Percentiles rank a stretch among this genome's conserved stretches.
Conservation (phyloP, 1,139 yeast genomes). For the Kodamaea alishanica region DNA sequence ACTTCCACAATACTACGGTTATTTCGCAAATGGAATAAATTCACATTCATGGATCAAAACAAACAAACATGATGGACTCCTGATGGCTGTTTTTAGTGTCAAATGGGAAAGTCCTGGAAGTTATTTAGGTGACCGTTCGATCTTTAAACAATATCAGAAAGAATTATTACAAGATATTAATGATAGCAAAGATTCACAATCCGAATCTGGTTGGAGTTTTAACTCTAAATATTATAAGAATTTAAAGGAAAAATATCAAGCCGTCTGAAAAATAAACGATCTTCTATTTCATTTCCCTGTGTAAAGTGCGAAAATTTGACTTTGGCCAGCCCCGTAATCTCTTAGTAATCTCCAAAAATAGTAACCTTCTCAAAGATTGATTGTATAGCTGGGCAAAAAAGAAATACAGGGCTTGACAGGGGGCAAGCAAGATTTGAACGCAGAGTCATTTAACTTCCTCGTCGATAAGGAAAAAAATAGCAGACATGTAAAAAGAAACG, state of each 20-base stretch:
- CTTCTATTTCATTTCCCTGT: not conserved
- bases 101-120: constrained; percentile 43
- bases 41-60: constrained; percentile 63
- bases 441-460: too few species aligned
- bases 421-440: too few species aligned
- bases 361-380: not conserved
- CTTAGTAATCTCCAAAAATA: not conserved
- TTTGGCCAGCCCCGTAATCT: not conserved
- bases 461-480: too few species aligned
- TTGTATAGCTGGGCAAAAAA: too few species aligned
- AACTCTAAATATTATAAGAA: constrained; percentile 25
- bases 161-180: constrained; percentile 27
- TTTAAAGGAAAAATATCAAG: constrained; percentile 22
- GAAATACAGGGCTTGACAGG: too few species aligned
- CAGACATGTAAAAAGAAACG: too few species aligned
- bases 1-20: constrained; percentile 58
- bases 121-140: constrained; percentile 27
- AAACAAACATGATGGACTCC: constrained; percentile 63
- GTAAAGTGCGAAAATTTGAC: too few species aligned
- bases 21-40: constrained; percentile 61
- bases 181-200: constrained; percentile 10
- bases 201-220: constrained; percentile 33
- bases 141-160: constrained; percentile 27
- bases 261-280: constrained; percentile 3
- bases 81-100: constrained; percentile 55